phyloP scores from a whole-genome alignment of 768 basidiomycete species.

The Leccinum fibrillosum region DNA sequence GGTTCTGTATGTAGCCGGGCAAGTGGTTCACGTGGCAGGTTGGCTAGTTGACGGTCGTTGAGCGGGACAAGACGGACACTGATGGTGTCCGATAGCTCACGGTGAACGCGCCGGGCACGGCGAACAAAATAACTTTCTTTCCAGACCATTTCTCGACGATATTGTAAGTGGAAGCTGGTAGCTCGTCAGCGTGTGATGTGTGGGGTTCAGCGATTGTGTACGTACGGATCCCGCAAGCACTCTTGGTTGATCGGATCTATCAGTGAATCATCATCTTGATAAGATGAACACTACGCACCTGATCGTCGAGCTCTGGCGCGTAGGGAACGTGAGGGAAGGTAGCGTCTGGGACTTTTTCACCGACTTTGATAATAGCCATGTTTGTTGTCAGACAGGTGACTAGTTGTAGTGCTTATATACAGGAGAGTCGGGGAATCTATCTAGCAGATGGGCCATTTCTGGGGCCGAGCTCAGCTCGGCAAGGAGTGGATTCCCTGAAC shows the following conservation, averaged over 20 bases:
- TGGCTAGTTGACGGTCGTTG: slow-evolving; percentile 22
- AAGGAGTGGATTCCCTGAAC: too few relatives aligned
- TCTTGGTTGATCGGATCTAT: slow-evolving; percentile 30
- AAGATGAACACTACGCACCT: slow-evolving; percentile 36
- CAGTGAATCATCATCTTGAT: slow-evolving; percentile 1
- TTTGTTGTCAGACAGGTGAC: not conserved
- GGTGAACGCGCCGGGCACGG: slow-evolving; percentile 81
- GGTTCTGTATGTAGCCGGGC: slow-evolving; percentile 44
- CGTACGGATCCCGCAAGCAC: slow-evolving; percentile 66
- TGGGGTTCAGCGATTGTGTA: slow-evolving; percentile 2
- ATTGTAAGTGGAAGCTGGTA: slow-evolving; percentile 47
- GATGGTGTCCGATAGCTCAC: slow-evolving; percentile 37
- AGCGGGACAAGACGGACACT: not conserved
- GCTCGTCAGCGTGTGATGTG: not conserved
- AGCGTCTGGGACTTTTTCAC: slow-evolving; percentile 47
- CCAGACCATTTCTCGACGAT: slow-evolving; percentile 66
- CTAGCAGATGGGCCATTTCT: not conserved
- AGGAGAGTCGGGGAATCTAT: not conserved
- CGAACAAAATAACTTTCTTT: slow-evolving; percentile 77
- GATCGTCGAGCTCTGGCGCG: slow-evolving; percentile 57
- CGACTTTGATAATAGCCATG: slow-evolving; percentile 47
- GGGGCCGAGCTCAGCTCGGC: too few relatives aligned
- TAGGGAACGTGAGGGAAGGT: slow-evolving; percentile 57
- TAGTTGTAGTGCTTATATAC: not conserved
- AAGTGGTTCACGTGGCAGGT: slow-evolving; percentile 44